These are phyloP conservation scores for Phytophthora sojae DNA, from an alignment of 352 stramenopile species.

Conservation along the genomic window DNA sequence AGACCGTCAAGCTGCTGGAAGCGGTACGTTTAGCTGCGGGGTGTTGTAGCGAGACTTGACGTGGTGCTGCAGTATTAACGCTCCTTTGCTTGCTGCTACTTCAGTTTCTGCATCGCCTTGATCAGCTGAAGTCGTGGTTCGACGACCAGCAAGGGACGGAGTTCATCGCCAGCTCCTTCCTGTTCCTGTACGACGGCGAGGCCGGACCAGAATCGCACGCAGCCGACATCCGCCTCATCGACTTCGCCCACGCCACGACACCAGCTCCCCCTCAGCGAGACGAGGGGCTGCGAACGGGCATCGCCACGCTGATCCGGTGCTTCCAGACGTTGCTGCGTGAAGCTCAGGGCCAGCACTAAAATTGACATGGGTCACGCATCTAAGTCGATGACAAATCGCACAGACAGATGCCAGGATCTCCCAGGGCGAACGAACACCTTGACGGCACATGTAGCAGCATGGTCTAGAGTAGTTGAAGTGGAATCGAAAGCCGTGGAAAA, in stretches of 20 bases:
- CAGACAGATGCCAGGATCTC: constrained; percentile 3
- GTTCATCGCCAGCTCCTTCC: constrained; percentile 96
- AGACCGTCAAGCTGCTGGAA: constrained; percentile 46
- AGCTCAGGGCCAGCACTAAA: constrained; percentile 4
- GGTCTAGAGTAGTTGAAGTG: not conserved
- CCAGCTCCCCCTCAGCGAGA: constrained; percentile 44
- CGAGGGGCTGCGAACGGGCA: constrained; percentile 65
- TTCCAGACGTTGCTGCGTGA: constrained; percentile 57
- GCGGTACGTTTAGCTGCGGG: constrained; percentile 39
- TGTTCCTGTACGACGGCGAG: constrained; percentile 94
- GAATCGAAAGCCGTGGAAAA: constrained; percentile 23
- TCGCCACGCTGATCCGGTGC: constrained; percentile 57
- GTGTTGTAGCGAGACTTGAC: not conserved
- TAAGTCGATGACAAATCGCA: constrained; percentile 8
- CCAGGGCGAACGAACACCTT: not conserved
- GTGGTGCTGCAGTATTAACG: constrained; percentile 3
- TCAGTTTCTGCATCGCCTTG: constrained; percentile 76
- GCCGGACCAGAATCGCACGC: constrained; percentile 5
- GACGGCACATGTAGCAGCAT: not conserved
- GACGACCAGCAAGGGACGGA: constrained; percentile 77
- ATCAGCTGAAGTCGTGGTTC: constrained; percentile 78
- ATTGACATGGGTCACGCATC: not conserved
- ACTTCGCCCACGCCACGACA: constrained; percentile 79
- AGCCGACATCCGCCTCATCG: constrained; percentile 81
- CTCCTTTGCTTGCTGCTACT: not conserved